Evolutionary conservation across 2,329 filamentous ascomycete species (phyloP).

Genomic region (Paracoccidioides lutzii): DNA sequence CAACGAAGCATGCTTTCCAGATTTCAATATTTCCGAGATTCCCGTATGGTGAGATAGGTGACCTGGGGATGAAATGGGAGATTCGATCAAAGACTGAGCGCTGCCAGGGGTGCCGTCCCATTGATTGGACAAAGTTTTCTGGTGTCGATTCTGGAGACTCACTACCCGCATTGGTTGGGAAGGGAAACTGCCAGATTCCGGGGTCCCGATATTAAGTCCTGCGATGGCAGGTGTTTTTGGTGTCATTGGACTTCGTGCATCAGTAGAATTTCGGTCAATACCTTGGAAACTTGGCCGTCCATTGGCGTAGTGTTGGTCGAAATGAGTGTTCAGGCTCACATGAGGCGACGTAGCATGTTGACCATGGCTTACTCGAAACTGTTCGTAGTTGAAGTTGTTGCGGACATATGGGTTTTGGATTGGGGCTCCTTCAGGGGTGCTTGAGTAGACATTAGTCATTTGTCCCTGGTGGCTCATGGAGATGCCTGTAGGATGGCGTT

Average conservation of each 20-base stretch:
- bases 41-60: conserved; percentile 48
- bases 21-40: conserved; percentile 77
- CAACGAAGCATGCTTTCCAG: conserved; percentile 73
- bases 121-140: conserved; percentile 74
- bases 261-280: conserved; percentile 63
- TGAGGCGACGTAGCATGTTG: conserved; percentile 34
- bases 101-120: conserved; percentile 83
- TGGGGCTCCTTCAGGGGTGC: conserved; percentile 80
- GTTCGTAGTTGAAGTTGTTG: conserved; percentile 58
- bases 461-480: conserved; percentile 54
- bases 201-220: conserved; percentile 56
- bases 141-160: conserved; percentile 49
- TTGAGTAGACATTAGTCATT: conserved; percentile 65
- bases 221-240: conserved; percentile 71
- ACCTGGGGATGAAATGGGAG: conserved; percentile 70
- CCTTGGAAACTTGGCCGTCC: conserved; percentile 46
- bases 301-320: conserved; percentile 49
- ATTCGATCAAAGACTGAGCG: conserved; percentile 74
- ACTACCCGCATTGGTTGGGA: conserved; percentile 65
- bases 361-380: conserved; percentile 57
- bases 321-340: conserved; percentile 31
- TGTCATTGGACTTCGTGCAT: conserved; percentile 66
- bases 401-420: conserved; percentile 82
- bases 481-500: conserved; percentile 39
- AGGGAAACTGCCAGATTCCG: conserved; percentile 59